Base-by-base conservation (phyloP, 768 basidiomycete species). In the Leccinum boreale region DNA sequence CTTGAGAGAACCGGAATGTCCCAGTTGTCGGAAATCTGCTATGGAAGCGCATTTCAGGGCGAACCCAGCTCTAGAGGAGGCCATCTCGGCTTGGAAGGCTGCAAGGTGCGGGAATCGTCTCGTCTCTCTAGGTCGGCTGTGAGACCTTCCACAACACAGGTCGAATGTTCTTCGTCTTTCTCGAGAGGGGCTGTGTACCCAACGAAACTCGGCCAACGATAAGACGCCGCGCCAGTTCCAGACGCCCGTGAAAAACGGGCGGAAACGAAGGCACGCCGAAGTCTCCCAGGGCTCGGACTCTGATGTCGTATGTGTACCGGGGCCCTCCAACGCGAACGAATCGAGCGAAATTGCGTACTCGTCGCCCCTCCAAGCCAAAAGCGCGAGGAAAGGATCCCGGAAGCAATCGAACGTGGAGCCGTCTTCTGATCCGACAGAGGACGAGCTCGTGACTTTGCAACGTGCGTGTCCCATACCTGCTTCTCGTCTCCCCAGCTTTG, bases 61-160 rank as follows among this genome's bases (percentile, higher is more conserved):
- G 36, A 90, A 90, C 66, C 75, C 82, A n/a, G 78, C 74, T n/a
- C 67, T 93, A 47, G 92, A 90, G 68, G 86, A 84, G 58, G 79
- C 79, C 11, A 81, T 90, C 3, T 71, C 76, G n/a, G 77, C 83
- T n/a, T 94, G 91, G 89, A 82, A 82, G 58, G 71, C 70, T 35
- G 82, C 86, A 21, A 83, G 92, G 91, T 92, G 60, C 53, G 78
- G 19, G 14, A 19, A 44, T 21, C n/a, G 42, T 21, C 3, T 21
- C 19, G 42, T 44, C 19, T 21, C 42, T 44, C 19, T 6, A 21
- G 3, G 19, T 11, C 19, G n/a, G 11, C 42, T 21, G 19, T 11
- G 42, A 19, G 10, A 44, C 42, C 11, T 21, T 21, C n/a, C 42
- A 44, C 5, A n/a, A 19, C 19, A 21, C 50, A 86, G 85, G 55